phyloP scores from a whole-genome alignment of 1,284 basidiomycete genomes.

The Flammula alnicola region DNA sequence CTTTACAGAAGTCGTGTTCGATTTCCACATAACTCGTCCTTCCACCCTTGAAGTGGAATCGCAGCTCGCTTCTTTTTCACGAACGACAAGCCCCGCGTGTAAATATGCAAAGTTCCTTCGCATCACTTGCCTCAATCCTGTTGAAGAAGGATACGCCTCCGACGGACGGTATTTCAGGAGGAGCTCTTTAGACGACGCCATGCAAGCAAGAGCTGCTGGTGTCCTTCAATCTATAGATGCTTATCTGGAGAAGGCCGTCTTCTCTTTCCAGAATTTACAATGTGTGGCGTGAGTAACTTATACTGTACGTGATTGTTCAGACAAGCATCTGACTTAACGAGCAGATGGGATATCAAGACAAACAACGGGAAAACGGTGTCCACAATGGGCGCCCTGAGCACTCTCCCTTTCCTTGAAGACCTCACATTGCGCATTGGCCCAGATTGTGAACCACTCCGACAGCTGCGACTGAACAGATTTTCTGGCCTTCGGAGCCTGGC shows the following conservation, averaged over 20 bases:
- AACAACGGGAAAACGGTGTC: neutral
- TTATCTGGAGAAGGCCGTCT: neutral
- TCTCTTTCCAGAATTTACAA: conserved; percentile 2
- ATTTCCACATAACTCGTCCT: neutral
- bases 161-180: neutral
- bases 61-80: neutral
- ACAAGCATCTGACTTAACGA: neutral
- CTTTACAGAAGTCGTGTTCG: neutral
- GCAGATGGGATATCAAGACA: conserved; percentile 1
- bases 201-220: neutral
- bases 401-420: neutral
- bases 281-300: neutral
- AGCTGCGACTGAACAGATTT: neutral
- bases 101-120: neutral
- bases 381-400: neutral
- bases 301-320: neutral
- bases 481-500: neutral
- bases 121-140: conserved; percentile 2
- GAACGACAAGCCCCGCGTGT: neutral
- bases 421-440: neutral
- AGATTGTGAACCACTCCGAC: neutral
- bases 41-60: neutral
- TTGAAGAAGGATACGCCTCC: neutral
- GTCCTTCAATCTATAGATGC: neutral
- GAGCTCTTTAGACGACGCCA: neutral